phyloP scores from a whole-genome alignment of 768 basidiomycete genomes.

The Imleria badia region DNA sequence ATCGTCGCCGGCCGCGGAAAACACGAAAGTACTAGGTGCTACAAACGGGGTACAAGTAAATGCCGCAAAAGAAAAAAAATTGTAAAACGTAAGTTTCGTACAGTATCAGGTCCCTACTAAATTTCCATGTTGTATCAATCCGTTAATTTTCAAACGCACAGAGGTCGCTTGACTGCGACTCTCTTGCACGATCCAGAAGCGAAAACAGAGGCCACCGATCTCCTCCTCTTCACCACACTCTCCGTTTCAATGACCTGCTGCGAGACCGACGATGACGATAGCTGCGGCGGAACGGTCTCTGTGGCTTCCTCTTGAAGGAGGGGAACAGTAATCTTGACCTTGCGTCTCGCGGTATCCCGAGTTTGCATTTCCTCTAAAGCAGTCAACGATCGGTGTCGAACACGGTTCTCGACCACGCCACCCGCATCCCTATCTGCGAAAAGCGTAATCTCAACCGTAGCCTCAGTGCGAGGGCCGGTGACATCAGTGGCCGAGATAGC shows the following conservation, averaged over 20 bases:
- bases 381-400: constrained; percentile 27
- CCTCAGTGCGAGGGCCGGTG: constrained; percentile 12
- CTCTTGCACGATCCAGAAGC: constrained; percentile 9
- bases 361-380: constrained; percentile 15
- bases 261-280: background rate
- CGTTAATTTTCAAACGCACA: constrained; percentile 11
- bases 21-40: background rate
- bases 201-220: constrained; percentile 4
- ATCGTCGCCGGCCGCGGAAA: background rate
- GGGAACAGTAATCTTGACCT: constrained; percentile 21
- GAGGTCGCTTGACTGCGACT: constrained; percentile 17
- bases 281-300: background rate
- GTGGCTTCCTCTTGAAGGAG: constrained; percentile 4
- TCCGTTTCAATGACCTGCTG: background rate
- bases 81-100: background rate
- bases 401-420: constrained; percentile 5
- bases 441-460: constrained; percentile 25
- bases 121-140: background rate
- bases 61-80: background rate
- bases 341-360: constrained; percentile 9
- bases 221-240: constrained; percentile 4
- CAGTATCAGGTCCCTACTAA: background rate
- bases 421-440: constrained; percentile 1
- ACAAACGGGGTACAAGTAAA: background rate
- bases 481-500: constrained; percentile 45